Conservation (phyloP, 257 asterid species). For the Buddleja alternifolia region DNA sequence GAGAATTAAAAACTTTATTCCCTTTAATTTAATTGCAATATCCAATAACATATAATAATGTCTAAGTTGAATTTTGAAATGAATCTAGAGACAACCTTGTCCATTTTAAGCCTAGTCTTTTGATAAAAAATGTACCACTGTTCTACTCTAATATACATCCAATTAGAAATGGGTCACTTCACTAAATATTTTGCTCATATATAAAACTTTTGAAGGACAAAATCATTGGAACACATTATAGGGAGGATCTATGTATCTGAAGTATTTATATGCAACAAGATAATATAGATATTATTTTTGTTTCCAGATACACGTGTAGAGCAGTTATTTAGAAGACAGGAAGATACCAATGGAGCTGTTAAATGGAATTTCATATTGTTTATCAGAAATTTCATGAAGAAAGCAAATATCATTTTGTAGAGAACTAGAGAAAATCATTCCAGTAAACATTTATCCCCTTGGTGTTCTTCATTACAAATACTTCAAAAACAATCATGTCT, state of each 20-base stretch:
- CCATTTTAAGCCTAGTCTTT: background rate
- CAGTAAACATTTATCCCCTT: background rate
- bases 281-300: background rate
- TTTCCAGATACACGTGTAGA: background rate
- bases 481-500: background rate
- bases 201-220: conserved; percentile 1
- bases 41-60: conserved; percentile 12
- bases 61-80: conserved; percentile 12
- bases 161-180: background rate
- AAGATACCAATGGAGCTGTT: background rate
- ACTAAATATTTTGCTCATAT: no score
- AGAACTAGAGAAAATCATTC: background rate
- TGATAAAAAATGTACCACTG: background rate
- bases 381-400: background rate
- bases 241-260: background rate
- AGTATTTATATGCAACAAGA: background rate
- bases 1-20: background rate
- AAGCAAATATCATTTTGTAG: background rate
- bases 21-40: background rate
- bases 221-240: background rate
- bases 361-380: background rate
- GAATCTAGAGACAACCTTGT: background rate
- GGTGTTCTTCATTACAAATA: background rate
- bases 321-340: background rate
- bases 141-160: conserved; percentile 6